Base-by-base conservation (phyloP, 2,329 filamentous ascomycete genomes). In the Aspergillus aculeatinus region DNA sequence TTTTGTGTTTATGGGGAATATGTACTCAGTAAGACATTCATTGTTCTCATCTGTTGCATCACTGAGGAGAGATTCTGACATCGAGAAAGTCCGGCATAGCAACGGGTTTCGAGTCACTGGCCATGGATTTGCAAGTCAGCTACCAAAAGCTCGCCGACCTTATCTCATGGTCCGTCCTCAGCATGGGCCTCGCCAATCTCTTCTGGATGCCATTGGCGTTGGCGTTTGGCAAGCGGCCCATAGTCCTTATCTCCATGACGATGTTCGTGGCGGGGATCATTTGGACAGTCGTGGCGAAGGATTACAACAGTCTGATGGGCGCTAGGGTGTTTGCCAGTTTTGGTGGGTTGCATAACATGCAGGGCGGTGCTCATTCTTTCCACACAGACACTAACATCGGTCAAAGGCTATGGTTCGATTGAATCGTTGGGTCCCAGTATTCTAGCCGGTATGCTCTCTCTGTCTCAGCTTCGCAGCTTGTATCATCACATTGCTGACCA, bases 201-300 rank as follows among this genome's bases (percentile, higher is more conserved):
- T 58, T 74, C 53, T 74, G 75, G 74, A 76, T 76, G 58, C 74
- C 74, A 1, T 64, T 71, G 16, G 73, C 73, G 0, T 66, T 76
- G 59, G 72, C 72, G 42, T 63, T 79, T 42, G 77, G 77, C 19
- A 77, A 78, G 48, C 73, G 77, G 5, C 72, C 72, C 1, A 62
- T 70, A 5, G 67, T 75, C 4, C 52, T 77, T 1, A 6, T 73
- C 4, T 71, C 74, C 12, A 69, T 72, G 63, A 51, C 67, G 1
- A 65, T 75, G 48, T 73, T 75, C 55, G 58, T 76, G 11, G 63
- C 60, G 7, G 68, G 69, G 6, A 59, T 63, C 4, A 69, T 76
- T 35, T 76, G 75, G 74, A 69, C 65, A 14, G 60, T 66, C 21
- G 72, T 72, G 23, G 72, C 74, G 14, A 68, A 65, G 50, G 69